phyloP scores from a whole-genome alignment of 2,329 filamentous ascomycete genomes.

The Trichoderma simmonsii region DNA sequence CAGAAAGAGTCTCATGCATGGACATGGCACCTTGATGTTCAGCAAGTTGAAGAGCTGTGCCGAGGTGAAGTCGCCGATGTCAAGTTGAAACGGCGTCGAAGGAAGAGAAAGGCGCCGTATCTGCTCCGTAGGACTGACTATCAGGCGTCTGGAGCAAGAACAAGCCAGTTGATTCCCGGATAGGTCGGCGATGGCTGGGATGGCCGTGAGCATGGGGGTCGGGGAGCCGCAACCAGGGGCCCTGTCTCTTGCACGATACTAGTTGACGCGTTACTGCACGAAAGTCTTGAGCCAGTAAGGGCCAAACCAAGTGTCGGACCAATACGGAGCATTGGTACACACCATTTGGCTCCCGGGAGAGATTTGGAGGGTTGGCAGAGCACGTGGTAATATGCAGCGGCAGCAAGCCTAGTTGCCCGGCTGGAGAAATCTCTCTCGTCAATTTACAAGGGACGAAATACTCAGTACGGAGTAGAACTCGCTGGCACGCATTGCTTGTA shows the following conservation, averaged over 20 bases:
- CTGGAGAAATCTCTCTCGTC: background rate
- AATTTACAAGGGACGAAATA: background rate
- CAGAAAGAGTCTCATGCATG: background rate
- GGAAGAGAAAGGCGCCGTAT: background rate
- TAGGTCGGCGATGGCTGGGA: constrained; percentile 13
- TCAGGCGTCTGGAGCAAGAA: background rate
- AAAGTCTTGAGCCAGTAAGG: constrained; percentile 5
- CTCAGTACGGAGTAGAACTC: background rate
- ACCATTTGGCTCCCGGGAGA: background rate
- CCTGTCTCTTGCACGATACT: background rate
- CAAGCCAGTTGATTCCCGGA: background rate
- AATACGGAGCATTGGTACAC: constrained; percentile 7
- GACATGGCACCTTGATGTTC: background rate
- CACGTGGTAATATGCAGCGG: constrained; percentile 10
- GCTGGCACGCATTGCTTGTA: background rate
- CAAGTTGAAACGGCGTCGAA: background rate
- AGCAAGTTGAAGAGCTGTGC: background rate
- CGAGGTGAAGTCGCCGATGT: constrained; percentile 2
- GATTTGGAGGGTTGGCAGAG: constrained; percentile 11
- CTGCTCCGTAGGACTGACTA: background rate
- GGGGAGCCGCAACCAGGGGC: constrained; percentile 11
- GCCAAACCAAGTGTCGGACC: background rate
- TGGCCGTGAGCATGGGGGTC: constrained; percentile 7
- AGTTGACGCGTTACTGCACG: constrained; percentile 8
- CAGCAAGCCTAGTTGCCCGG: background rate